Conservation (phyloP, 495 filamentous ascomycete genomes). For the Patellaria atrata region DNA sequence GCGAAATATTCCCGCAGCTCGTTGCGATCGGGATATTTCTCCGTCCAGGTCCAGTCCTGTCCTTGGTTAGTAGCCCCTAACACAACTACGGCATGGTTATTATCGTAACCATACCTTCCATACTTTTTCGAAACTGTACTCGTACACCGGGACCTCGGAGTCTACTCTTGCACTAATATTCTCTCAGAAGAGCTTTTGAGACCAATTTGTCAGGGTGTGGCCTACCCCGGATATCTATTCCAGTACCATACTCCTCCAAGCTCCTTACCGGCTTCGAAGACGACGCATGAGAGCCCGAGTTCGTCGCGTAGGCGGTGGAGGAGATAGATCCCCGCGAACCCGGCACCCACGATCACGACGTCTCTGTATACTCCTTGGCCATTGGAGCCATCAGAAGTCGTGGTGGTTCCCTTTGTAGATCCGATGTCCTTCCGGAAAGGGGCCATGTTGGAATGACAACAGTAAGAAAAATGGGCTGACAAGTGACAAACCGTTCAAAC, state of each 20-base stretch:
- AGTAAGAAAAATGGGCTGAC: too few relatives aligned
- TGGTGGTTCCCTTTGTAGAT: conserved; percentile 6
- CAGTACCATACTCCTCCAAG: conserved; percentile 39
- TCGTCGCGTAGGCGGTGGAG: conserved; percentile 31
- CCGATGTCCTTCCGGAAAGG: conserved; percentile 19
- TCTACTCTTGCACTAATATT: conserved; percentile 34
- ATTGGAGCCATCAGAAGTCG: conserved; percentile 8
- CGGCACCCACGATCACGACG: conserved; percentile 38
- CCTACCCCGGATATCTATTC: conserved; percentile 34
- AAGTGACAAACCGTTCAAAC: too few relatives aligned
- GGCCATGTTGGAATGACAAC: conserved; percentile 16
- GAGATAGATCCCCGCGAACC: conserved; percentile 34
- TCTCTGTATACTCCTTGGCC: conserved; percentile 25
- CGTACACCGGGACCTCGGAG: conserved; percentile 29
- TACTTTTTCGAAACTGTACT: conserved; percentile 28
- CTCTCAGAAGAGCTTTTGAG: too few relatives aligned
- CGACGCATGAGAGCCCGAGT: conserved; percentile 30
- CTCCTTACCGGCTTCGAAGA: conserved; percentile 33
- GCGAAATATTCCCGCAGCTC: conserved; percentile 33
- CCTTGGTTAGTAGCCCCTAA: not conserved
- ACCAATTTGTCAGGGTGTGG: too few relatives aligned
- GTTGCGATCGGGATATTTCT: conserved; percentile 27
- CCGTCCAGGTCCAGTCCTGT: conserved; percentile 34
- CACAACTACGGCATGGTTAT: not conserved
- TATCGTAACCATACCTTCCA: conserved; percentile 19